These are phyloP conservation scores for Yamadazyma akitaensis DNA, from an alignment of 805 yeast species.

Conservation along the genomic window DNA sequence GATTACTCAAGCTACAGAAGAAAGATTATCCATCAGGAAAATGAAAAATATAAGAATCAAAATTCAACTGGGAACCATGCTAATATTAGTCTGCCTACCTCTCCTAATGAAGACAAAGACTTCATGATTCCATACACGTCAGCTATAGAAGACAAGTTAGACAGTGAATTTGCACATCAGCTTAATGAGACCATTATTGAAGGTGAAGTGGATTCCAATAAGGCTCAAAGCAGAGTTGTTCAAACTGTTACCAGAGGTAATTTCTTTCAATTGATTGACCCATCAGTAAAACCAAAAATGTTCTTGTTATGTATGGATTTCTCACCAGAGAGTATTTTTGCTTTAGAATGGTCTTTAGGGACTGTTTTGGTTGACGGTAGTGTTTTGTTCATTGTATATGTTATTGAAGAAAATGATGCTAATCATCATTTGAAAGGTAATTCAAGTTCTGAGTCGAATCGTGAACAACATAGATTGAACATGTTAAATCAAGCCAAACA, in stretches of 20 bases:
- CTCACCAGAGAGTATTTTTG: constrained; percentile 77
- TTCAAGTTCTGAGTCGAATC: constrained; percentile 29
- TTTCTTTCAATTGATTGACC: constrained; percentile 50
- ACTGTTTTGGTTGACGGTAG: constrained; percentile 80
- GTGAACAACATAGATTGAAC: constrained; percentile 36
- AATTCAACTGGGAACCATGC: neutral
- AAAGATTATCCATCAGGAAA: constrained; percentile 58
- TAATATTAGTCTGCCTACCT: constrained; percentile 17
- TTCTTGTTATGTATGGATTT: constrained; percentile 78
- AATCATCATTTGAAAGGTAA: constrained; percentile 43
- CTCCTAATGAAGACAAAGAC: constrained; percentile 18
- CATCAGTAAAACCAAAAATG: constrained; percentile 49
- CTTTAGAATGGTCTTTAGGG: constrained; percentile 87
- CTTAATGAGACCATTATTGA: constrained; percentile 52
- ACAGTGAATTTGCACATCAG: constrained; percentile 54
- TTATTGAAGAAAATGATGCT: constrained; percentile 46
- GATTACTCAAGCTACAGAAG: constrained; percentile 57
- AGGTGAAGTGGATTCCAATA: constrained; percentile 54
- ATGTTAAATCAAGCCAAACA: constrained; percentile 43
- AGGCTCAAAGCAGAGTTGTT: constrained; percentile 54
- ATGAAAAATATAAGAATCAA: constrained; percentile 23
- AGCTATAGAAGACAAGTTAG: constrained; percentile 62
- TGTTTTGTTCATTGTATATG: constrained; percentile 69
- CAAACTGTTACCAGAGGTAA: constrained; percentile 69
- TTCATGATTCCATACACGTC: constrained; percentile 64